Evolutionary conservation across 2,329 filamentous ascomycete species (phyloP), one percentile per base, ranked within the genome.

Genomic region (Hirsutella thompsonii): DNA sequence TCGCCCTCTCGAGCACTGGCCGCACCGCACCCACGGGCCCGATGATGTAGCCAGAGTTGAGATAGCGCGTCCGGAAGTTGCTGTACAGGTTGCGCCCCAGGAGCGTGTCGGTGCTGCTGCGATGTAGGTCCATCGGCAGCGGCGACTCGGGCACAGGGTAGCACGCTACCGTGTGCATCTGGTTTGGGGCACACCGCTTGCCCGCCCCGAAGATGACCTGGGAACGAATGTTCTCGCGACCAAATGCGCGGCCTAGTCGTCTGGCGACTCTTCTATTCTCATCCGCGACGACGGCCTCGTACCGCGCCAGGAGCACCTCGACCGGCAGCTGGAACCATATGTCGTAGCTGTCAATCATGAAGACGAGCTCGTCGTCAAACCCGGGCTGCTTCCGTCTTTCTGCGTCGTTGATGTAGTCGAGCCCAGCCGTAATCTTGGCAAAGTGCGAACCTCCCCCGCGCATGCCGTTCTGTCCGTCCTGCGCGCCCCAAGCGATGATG

Each of bases 291-390:
- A 55, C 44, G 28, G 44, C 46, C 13, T 51, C 34, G 42, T 55
- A 57, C 5, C 55, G 52, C 10, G 44, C 41, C 6, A 56, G 23
- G 5, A 57, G 47, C 4, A 48, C 44, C 20, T 56, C 51, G 21
- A 45, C 21, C 2, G 55, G 55, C 1, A 59, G 49, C 46, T 59
- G 57, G 29, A 59, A 59, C 57, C 57, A 59, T 21, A 56, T 46
- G 26, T 59, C 56, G 37, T 57, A 57, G 10, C 51, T 48, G n/a
- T 59, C 57, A 2, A 58, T 42, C 28, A 59, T 50, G 20, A 59
- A 39, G 3, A 57, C 37, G 9, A 58, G 45, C 10, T 59, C 55
- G 16, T 56, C 42, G 2, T 56, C 53, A 18, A 51, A 52, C 11
- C 42, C 45, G 2, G 49, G 47, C 38, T 48, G 38, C 19, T 42